Evolutionary conservation across 805 yeast species (phyloP).

Genomic region (Monosporozyma servazzii): DNA sequence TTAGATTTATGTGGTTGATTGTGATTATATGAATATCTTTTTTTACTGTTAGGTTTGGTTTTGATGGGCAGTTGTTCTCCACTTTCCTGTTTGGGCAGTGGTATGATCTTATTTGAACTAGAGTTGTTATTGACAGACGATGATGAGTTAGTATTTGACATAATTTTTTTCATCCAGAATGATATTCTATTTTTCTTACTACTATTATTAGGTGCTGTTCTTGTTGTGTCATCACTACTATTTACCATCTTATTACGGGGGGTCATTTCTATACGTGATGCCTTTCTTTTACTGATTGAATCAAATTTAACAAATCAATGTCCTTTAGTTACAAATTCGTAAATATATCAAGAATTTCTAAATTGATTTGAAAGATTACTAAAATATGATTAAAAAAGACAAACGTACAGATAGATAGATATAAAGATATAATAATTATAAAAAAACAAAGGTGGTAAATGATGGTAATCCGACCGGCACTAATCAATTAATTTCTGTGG

Average conservation of each 20-base stretch:
- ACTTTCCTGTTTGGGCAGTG: background rate
- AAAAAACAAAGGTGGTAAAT: too few species aligned
- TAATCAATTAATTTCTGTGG: background rate
- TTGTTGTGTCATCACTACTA: background rate
- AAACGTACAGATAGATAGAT: background rate
- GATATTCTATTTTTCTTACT: conserved; percentile 24
- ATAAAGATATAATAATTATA: background rate
- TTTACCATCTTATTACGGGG: background rate
- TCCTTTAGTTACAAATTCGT: background rate
- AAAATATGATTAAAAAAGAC: background rate
- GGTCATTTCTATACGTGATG: background rate
- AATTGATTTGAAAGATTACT: background rate
- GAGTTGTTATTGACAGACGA: background rate
- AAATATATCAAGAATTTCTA: background rate
- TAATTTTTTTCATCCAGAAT: conserved; percentile 27
- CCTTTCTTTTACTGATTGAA: background rate
- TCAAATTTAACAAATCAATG: background rate
- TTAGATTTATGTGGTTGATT: background rate
- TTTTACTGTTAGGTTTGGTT: background rate
- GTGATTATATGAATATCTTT: background rate
- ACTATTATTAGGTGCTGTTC: background rate
- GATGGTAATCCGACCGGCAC: background rate
- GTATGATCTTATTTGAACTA: background rate
- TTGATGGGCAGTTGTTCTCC: background rate
- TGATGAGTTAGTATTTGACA: conserved; percentile 13